phyloP scores from a whole-genome alignment of 495 filamentous ascomycete species.

The Lasiosphaeria ovina region DNA sequence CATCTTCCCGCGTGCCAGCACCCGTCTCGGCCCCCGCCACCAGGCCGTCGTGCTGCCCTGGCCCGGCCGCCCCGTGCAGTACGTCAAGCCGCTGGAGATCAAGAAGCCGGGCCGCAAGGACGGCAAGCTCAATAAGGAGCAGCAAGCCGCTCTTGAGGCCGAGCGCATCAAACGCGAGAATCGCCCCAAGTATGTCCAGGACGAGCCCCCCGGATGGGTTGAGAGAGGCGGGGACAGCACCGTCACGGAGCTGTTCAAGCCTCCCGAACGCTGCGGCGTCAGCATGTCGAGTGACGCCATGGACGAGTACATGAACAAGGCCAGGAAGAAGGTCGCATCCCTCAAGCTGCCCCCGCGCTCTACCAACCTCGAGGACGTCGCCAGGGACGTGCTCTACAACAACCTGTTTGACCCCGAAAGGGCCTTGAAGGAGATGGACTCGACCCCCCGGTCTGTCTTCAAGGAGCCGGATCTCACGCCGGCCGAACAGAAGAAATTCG shows the following conservation, averaged over 20 bases:
- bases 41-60: conserved; percentile 84
- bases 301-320: conserved; percentile 71
- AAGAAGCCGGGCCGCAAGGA: conserved; percentile 69
- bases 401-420: conserved; percentile 67
- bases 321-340: conserved; percentile 57
- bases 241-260: conserved; percentile 57
- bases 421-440: conserved; percentile 70
- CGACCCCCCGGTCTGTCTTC: conserved; percentile 68
- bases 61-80: conserved; percentile 80
- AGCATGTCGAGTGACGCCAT: conserved; percentile 47
- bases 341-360: conserved; percentile 66
- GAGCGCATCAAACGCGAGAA: conserved; percentile 74
- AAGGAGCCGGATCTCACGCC: conserved; percentile 79
- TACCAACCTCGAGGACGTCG: conserved; percentile 88
- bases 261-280: conserved; percentile 53
- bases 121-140: conserved; percentile 73
- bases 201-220: conserved; percentile 84
- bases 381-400: conserved; percentile 67
- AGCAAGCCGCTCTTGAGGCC: conserved; percentile 72
- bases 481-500: conserved; percentile 82
- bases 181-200: conserved; percentile 88
- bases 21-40: conserved; percentile 85
- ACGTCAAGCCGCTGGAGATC: conserved; percentile 82
- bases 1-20: conserved; percentile 94
- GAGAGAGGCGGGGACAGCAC: conserved; percentile 75